Percentiles rank a stretch among this genome's conserved stretches.
phyloP scores from a whole-genome alignment of 148 eudicot species.

The Dysphania ambrosioides region DNA sequence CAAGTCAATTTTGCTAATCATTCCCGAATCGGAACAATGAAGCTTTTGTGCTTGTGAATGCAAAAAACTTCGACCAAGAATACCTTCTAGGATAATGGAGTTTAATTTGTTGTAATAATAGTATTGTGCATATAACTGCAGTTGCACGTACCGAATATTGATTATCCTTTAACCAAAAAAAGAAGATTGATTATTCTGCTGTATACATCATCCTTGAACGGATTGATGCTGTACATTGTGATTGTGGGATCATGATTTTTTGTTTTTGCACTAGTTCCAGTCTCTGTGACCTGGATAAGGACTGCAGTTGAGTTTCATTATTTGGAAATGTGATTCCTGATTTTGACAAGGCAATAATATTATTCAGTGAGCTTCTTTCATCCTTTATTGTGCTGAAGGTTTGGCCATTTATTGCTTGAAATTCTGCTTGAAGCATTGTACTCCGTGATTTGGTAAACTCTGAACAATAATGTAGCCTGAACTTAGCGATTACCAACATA shows the following conservation, averaged over 20 bases:
- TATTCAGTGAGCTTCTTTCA: neutral
- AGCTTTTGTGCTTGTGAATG: neutral
- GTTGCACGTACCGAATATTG: neutral
- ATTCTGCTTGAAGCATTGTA: neutral
- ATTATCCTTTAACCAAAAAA: too few species aligned
- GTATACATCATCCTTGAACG: conserved; percentile 3
- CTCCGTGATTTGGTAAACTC: neutral
- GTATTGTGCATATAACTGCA: conserved; percentile 11
- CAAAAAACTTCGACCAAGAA: neutral
- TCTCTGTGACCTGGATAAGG: too few species aligned
- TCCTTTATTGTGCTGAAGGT: neutral
- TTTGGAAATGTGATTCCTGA: neutral
- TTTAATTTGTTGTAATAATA: conserved; percentile 7
- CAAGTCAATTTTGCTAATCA: neutral
- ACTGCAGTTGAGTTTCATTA: too few species aligned
- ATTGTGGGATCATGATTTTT: neutral
- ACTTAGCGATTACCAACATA: too few species aligned
- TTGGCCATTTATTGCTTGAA: neutral
- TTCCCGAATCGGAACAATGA: neutral
- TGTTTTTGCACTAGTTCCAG: neutral
- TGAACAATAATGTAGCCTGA: too few species aligned
- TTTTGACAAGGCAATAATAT: neutral
- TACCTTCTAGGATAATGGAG: neutral
- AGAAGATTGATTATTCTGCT: conserved; percentile 3
- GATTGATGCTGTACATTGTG: conserved; percentile 4